Evolutionary conservation across 139 green algal species (phyloP).

Genomic region (Picochlorum sp.): DNA sequence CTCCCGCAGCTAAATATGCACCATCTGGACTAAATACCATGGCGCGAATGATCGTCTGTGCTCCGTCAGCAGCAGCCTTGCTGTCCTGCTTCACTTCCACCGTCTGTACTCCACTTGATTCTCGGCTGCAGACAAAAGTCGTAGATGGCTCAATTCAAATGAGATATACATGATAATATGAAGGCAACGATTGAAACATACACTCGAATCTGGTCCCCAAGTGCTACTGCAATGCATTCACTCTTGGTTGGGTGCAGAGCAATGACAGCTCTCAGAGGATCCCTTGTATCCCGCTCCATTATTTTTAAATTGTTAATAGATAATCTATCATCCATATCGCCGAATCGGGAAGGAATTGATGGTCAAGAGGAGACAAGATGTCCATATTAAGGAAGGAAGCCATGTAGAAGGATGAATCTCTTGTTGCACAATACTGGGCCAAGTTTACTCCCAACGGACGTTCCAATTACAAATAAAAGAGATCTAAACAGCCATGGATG

Average conservation of each 20-base stretch:
- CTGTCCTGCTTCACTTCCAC: not conserved
- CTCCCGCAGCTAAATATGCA: constrained; percentile 35
- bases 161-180: not conserved
- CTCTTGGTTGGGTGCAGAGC: not conserved
- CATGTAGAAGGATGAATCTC: too few relatives aligned
- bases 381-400: too few relatives aligned
- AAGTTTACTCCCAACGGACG: too few relatives aligned
- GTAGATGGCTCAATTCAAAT: not conserved
- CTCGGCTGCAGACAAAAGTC: not conserved
- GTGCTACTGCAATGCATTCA: not conserved
- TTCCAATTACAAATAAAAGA: too few relatives aligned
- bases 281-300: not conserved
- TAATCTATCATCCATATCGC: not conserved
- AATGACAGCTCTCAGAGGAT: constrained; percentile 1
- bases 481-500: constrained; percentile 4
- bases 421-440: too few relatives aligned
- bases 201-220: not conserved
- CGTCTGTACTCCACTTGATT: not conserved
- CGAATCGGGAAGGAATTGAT: not conserved
- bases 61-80: not conserved
- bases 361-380: too few relatives aligned
- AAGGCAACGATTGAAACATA: not conserved
- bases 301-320: not conserved
- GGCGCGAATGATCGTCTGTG: not conserved
- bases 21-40: constrained; percentile 7